Percentiles rank a stretch among this genome's conserved stretches.
Conservation (phyloP, 352 stramenopile genomes). For the Pythium periplocum region DNA sequence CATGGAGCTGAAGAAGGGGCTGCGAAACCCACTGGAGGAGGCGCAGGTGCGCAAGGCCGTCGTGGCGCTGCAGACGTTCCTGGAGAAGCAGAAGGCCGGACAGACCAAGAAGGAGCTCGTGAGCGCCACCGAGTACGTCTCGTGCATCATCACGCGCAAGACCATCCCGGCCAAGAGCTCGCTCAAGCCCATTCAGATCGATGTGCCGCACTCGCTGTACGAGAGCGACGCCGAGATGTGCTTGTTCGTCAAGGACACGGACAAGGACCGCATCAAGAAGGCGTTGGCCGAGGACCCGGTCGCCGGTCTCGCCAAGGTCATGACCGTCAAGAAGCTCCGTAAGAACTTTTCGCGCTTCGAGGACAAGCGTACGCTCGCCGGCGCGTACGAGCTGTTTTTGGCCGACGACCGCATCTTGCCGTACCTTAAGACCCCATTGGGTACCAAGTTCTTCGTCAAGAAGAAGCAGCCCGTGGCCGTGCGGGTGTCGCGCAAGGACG, state of each 20-base stretch:
- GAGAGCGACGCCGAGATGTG: slow-evolving; percentile 57
- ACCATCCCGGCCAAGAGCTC: slow-evolving; percentile 58
- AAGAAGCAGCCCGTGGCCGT: slow-evolving; percentile 81
- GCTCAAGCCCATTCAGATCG: slow-evolving; percentile 68
- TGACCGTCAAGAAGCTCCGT: slow-evolving; percentile 78
- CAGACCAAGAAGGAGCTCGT: slow-evolving; percentile 58
- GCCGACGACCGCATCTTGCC: slow-evolving; percentile 70
- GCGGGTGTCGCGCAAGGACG: slow-evolving; percentile 62
- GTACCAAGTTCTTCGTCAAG: slow-evolving; percentile 68
- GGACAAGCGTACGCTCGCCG: slow-evolving; percentile 61
- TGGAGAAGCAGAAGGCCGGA: slow-evolving; percentile 41
- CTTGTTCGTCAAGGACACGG: slow-evolving; percentile 76
- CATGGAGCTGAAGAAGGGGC: slow-evolving; percentile 46
- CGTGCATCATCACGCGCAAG: slow-evolving; percentile 72
- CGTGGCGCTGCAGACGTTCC: slow-evolving; percentile 54
- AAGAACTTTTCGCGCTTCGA: slow-evolving; percentile 79
- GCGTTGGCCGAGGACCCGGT: slow-evolving; percentile 54
- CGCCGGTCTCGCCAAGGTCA: slow-evolving; percentile 56
- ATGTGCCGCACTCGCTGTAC: slow-evolving; percentile 50
- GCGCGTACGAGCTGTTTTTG: slow-evolving; percentile 74
- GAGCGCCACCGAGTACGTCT: slow-evolving; percentile 46
- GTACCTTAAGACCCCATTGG: slow-evolving; percentile 66
- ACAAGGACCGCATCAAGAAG: slow-evolving; percentile 83
- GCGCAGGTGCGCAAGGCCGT: slow-evolving; percentile 72
- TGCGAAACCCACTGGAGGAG: slow-evolving; percentile 66